Conservation (phyloP, 768 basidiomycete genomes). For the Imleria badia region DNA sequence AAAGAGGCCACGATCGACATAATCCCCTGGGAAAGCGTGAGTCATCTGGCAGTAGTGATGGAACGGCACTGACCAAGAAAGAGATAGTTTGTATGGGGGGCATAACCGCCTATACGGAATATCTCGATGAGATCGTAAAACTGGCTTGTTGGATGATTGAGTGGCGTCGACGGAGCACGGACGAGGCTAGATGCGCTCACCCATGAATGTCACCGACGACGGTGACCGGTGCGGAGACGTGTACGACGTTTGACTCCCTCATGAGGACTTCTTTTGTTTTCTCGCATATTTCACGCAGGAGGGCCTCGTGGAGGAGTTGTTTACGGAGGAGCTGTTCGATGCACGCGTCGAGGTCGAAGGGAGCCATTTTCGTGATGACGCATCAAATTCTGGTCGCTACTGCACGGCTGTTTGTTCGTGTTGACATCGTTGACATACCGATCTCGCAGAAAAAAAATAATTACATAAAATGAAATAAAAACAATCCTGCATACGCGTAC, state of each 20-base stretch:
- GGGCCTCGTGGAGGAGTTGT: conserved; percentile 91
- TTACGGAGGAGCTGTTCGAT: conserved; percentile 88
- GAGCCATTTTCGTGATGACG: conserved; percentile 30
- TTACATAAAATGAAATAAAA: conserved; percentile 5
- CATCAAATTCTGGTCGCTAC: conserved; percentile 1
- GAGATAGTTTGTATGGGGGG: conserved; percentile 96
- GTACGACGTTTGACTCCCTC: conserved; percentile 98
- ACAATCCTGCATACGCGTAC: not conserved
- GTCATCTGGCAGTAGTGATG: not conserved
- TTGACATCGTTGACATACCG: conserved; percentile 8
- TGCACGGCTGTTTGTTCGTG: conserved; percentile 16
- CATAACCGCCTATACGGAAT: conserved; percentile 97
- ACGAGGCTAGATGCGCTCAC: conserved; percentile 50
- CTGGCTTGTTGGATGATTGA: conserved; percentile 65
- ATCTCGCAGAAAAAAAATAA: conserved; percentile 14
- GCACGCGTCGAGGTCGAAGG: conserved; percentile 97
- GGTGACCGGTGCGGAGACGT: conserved; percentile 94
- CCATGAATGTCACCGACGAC: conserved; percentile 99
- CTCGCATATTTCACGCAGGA: conserved; percentile 97
- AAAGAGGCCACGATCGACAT: conserved; percentile 96
- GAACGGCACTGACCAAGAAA: conserved; percentile 77
- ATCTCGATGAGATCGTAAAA: conserved; percentile 99
- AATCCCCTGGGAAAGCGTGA: conserved; percentile 67
- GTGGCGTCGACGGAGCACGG: conserved; percentile 24
- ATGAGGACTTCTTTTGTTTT: conserved; percentile 99